Evolutionary conservation across 495 filamentous ascomycete genomes (phyloP).

Genomic region (Pseudomonodictys pantanalensis): DNA sequence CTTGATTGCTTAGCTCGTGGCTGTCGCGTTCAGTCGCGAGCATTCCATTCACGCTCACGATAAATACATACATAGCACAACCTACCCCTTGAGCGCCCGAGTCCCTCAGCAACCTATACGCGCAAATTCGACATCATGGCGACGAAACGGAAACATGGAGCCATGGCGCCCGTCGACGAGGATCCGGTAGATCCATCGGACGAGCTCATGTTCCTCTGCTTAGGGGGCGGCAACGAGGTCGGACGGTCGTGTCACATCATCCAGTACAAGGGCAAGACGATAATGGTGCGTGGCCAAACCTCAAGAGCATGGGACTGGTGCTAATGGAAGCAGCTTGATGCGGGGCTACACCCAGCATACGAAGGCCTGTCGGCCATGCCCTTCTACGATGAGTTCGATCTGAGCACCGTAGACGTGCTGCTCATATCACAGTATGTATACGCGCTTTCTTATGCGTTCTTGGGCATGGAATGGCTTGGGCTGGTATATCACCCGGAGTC

Average conservation of each 20-base stretch:
- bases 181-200: conserved; percentile 59
- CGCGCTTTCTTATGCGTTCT: conserved; percentile 24
- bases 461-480: not conserved
- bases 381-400: conserved; percentile 97
- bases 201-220: conserved; percentile 85
- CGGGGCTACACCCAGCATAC: conserved; percentile 95
- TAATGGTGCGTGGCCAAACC: conserved; percentile 65
- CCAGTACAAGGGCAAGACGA: conserved; percentile 97
- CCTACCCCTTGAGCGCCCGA: not conserved
- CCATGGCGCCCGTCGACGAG: conserved; percentile 39
- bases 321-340: conserved; percentile 69
- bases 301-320: not conserved
- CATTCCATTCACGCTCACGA: too few species aligned
- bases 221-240: conserved; percentile 96
- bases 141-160: conserved; percentile 48
- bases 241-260: conserved; percentile 96
- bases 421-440: conserved; percentile 92
- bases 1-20: too few species aligned
- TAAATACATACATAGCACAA: not conserved
- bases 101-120: not conserved
- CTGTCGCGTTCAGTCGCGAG: too few species aligned
- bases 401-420: conserved; percentile 94
- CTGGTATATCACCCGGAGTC: conserved; percentile 18
- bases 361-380: conserved; percentile 90
- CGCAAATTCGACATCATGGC: conserved; percentile 47